Base-by-base conservation (phyloP, 768 basidiomycete species). In the Leccinum incarnatum region DNA sequence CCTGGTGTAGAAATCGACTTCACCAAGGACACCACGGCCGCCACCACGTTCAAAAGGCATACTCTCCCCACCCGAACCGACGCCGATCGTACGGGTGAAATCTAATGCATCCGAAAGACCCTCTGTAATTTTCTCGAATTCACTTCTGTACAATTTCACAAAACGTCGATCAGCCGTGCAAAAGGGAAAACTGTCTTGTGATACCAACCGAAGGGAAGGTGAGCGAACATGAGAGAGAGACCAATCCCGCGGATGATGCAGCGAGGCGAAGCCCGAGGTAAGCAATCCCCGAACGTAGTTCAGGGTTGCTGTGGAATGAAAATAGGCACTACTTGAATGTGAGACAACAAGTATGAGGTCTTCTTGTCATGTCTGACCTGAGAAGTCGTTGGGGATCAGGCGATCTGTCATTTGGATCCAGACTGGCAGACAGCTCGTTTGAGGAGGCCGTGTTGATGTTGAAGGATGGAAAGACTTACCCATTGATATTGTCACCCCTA, bases 401-500 rank as follows among this genome's bases (percentile, higher is more conserved):
- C 0, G 79, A 87, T 45, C 97, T 87, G 62, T 96, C 91, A 54
- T 86, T 79, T 2, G 83, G 81, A 57, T 88, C 83, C 27, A 92
- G 76, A 5, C 88, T 65, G 49, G 47, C 30, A 30, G 15, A 54
- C 8, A 5, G 25, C 12, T 9, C 55, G 47, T n/a, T 29, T 59
- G 36, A 62, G 42, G 34, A 52, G 17, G 7, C 4, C 17, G 23
- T 25, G 14, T 19, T 11, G 50, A 23, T 11, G 14, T 27, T 42
- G 17, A 25, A 36, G n/a, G 36, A 50, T 7, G 12, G 23, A 50
- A 23, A 15, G 30, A 66, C 82, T 60, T 72, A 87, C 84, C 95
- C 93, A 66, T 99, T 98, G 48, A 99, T 88, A 67, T 96, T 98
- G 76, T 99, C 96, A 14, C 97, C 97, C 64, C 96, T 94, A 67